Base-by-base conservation (phyloP, 768 basidiomycete species). In the Auriscalpium microsporum region DNA sequence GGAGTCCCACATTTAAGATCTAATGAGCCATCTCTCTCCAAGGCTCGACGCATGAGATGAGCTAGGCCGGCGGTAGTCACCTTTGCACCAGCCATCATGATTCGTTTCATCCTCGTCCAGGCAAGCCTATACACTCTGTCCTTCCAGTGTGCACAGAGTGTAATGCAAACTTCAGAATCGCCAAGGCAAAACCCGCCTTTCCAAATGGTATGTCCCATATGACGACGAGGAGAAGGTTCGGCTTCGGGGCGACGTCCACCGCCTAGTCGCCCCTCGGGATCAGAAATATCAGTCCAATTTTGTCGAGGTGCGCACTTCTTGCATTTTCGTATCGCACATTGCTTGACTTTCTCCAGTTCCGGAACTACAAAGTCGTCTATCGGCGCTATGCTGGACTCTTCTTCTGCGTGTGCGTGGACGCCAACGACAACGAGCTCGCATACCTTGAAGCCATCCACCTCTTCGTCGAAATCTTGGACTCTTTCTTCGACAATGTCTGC, bases 261-360 rank as follows among this genome's bases (percentile, higher is more conserved):
- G 96, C 37, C 71, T 98, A 58, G 91, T 99, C 10, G 96, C 96
- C 0, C 94, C 96, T 16, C 75, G 96, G 59, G 96, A 99, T 71
- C 94, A 97, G 75, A 97, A 97, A 72, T 96, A 97, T 62, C 96
- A 98, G 70, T 95, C 92, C 21, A 99, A 99, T 69, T 98, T 98
- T 63, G 96, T 98, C 36, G 96, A 99, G 82, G 95, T 95, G 53
- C 48, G 83, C 35, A 44, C 23, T 42, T 28, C 28, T 4, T 28
- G 28, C 28, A 28, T 28, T 4, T 7, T 28, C 5, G 28, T 28
- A 4, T 28, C 28, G 28, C 28, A 28, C 28, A 28, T 28, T 28
- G 28, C 28, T 28, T 28, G 28, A 28, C 7, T 28, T 28, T 28
- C 49, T 44, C 4, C 64, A 98, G 95, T 98, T 97, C 74, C 87